Base-by-base conservation (phyloP, 805 yeast genomes). In the Jamesozyma piceae region DNA sequence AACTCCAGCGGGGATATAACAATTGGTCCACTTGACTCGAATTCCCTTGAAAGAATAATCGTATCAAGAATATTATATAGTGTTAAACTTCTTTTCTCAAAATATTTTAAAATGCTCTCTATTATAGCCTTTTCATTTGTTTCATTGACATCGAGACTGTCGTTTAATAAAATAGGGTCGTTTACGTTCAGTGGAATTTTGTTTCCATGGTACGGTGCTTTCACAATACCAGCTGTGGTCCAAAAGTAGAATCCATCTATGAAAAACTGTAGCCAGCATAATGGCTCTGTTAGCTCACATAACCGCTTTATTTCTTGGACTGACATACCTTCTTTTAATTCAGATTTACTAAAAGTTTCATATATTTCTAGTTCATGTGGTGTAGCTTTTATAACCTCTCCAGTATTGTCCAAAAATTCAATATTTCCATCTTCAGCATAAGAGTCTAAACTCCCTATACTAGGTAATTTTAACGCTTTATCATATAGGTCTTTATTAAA, bases 181-280 rank as follows among this genome's bases (percentile, higher is more conserved):
- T 35, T 18, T 24, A 6, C 5, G n/a, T 24, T 19, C 30, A 22
- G 21, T n/a, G 15, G 22, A 17, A 5, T 5, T 21, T 15, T 13
- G 41, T 24, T 37, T 24, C 26, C 36, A 24, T 57, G 57, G 38
- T 50, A 61, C 9, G 57, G 42, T 10, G 65, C 58, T 35, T 49
- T 51, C 22, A 53, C 29, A 37, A 47, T 49, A 9, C 62, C 62
- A 4, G 58, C 64, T 2, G 63, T 60, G 4, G 50, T 48, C 48
- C 56, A 47, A 44, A 53, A 53, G 42, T 56, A 61, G 17, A 58
- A 42, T 1, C 54, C 54, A 46, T 61, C 64, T 15, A 60, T 54
- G 4, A 60, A 38, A 38, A 48, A 56, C 43, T 61, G 64, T 4
- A 52, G 44, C 65, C 65, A 61, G 4, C 60, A 48, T 10, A 53